Base-by-base conservation (phyloP, 306 rosid genomes). In the Fragaria iinumae region DNA sequence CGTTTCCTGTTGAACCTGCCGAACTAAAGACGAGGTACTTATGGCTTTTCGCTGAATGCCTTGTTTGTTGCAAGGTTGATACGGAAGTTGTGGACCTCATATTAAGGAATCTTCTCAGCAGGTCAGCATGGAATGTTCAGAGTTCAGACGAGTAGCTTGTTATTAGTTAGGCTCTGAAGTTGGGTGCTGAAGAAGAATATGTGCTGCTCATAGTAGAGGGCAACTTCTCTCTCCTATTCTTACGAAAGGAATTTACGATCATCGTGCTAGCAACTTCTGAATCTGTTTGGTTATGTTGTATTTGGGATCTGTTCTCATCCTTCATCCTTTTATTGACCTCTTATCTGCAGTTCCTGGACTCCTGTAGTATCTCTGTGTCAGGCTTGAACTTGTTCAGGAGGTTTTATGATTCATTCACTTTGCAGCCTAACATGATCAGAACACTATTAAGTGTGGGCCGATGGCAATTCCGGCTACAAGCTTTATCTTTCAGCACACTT, bases 1-100 rank as follows among this genome's bases (percentile, higher is more conserved):
- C 72, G 4, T 78, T 78, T 78, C 80, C 67, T 78, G 80, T 82
- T 84, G 48, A 70, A 52, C 74, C 78, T 76, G 74, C 71, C 56
- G 6, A 27, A 9, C 70, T 36, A 52, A 23, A 43, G 23, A 16
- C 23, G 74, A 67, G 77, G 74, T 76, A 27, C 1, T 20, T 73
- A 43, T 6, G 36, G 34, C 73, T 72, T 63, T 16, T 47, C 67
- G 59, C 67, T 67, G 27, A 72, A 60, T 11, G 39, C 67, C 20
- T 60, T 60, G 67, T 27, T 60, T 2, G 38, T 67, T 65, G 70
- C 6, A 36, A 38, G 43, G 7, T 38, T 32, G 34, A 32, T 32
- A 32, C 34, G 34, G 34, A 32, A 32, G 34, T 32, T 32, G 34
- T 32, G 34, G 34, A 32, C 34, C 43, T 38, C 32, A 3, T 14